These are phyloP conservation scores for Aspergillus piperis DNA, from an alignment of 2,329 filamentous ascomycete species.

Conservation along the genomic window DNA sequence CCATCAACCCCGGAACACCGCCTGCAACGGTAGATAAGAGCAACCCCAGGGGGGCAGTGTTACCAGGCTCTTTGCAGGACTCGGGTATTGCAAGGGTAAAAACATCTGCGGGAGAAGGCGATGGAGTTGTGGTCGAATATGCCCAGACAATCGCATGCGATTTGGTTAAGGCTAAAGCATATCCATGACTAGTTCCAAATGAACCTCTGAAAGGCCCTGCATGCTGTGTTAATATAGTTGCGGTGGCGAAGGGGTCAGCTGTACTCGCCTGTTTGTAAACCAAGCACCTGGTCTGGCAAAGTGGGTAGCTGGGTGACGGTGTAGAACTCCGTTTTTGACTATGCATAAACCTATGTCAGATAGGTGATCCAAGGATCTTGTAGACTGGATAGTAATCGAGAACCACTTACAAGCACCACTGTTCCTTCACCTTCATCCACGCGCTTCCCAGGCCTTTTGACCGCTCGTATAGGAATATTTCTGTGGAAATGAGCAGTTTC, in stretches of 20 bases:
- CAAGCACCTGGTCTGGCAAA: slow-evolving; percentile 74
- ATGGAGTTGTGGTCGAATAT: slow-evolving; percentile 59
- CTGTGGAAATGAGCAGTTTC: slow-evolving; percentile 26
- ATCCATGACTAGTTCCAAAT: slow-evolving; percentile 65
- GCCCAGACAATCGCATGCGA: slow-evolving; percentile 88
- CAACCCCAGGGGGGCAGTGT: slow-evolving; percentile 77
- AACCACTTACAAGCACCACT: slow-evolving; percentile 38
- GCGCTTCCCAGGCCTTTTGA: slow-evolving; percentile 40
- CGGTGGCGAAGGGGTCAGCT: background rate
- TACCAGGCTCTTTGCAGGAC: slow-evolving; percentile 64
- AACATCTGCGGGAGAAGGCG: slow-evolving; percentile 57
- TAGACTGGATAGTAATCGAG: background rate
- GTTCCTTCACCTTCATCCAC: slow-evolving; percentile 34
- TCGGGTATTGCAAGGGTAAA: slow-evolving; percentile 79
- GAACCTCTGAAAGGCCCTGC: slow-evolving; percentile 66
- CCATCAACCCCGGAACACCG: slow-evolving; percentile 81
- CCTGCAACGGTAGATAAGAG: slow-evolving; percentile 77
- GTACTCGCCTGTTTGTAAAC: slow-evolving; percentile 64
- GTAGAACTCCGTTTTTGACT: slow-evolving; percentile 85
- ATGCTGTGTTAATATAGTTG: slow-evolving; percentile 20
- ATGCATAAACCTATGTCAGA: slow-evolving; percentile 16
- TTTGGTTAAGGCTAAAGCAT: slow-evolving; percentile 78
- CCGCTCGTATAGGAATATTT: slow-evolving; percentile 40
- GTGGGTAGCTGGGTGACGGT: slow-evolving; percentile 81
- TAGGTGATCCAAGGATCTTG: background rate